phyloP scores from a whole-genome alignment of 2,329 filamentous ascomycete genomes.

The Pseudogymnoascus sp. region DNA sequence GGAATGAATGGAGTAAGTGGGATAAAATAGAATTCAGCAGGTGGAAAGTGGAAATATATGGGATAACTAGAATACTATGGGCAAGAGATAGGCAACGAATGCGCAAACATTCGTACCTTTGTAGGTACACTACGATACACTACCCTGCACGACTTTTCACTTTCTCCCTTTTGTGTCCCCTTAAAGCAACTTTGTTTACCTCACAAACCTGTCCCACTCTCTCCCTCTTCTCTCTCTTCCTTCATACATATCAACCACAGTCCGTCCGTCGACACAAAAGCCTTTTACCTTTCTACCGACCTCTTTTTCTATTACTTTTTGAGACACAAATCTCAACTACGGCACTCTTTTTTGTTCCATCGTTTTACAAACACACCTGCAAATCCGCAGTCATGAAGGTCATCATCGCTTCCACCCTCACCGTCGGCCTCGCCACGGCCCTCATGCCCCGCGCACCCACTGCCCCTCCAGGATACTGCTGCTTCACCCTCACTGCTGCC shows the following conservation, averaged over 20 bases:
- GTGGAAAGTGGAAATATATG: conserved; percentile 1
- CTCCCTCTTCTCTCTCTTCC: not conserved
- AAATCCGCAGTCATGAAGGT: not conserved
- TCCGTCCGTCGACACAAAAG: not conserved
- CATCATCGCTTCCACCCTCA: conserved; percentile 10
- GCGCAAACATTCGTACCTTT: not conserved
- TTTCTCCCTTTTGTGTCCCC: not conserved
- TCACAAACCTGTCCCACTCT: not conserved
- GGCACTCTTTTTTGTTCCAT: not conserved
- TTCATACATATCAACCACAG: conserved; percentile 3
- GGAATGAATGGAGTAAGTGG: not conserved
- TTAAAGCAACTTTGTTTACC: conserved; percentile 5
- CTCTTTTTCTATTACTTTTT: not conserved
- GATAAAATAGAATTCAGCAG: not conserved
- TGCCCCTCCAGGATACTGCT: conserved; percentile 17
- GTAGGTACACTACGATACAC: conserved; percentile 3
- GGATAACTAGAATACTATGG: not conserved
- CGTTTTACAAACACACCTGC: not conserved
- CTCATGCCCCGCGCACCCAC: conserved; percentile 13
- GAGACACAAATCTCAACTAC: not conserved
- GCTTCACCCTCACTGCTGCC: conserved; percentile 20
- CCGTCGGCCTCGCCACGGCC: conserved; percentile 14
- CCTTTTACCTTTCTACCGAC: not conserved
- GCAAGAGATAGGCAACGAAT: not conserved
- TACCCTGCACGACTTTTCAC: not conserved